Evolutionary conservation across 2,329 filamentous ascomycete genomes (phyloP), one percentile per base, ranked within the genome.

Genomic region (Aspergillus sp.): DNA sequence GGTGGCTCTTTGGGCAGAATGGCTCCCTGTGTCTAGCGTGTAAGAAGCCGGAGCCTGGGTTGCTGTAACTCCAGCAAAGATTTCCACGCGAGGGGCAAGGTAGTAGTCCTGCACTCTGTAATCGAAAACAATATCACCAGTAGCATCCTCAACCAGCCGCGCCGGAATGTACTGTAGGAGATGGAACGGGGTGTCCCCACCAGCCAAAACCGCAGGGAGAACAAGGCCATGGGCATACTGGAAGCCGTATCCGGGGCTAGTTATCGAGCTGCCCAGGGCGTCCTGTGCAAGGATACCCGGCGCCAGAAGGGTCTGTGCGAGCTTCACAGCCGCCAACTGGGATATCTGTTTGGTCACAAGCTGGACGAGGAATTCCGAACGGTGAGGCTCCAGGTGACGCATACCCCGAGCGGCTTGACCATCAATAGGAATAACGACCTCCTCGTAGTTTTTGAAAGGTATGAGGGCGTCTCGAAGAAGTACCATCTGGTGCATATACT

Each of bases 401-500:
- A 67, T 55, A 2, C 64, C 65, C 17, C 65, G 31, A 0, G 40
- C 58, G 1, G 40, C 58, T 8, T 55, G 39, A 1, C 56, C 39
- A 21, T 31, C 43, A 2, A 66, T 31, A 3, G 64, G 65, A 23
- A 67, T 65, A 5, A 60, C 45, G 1, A 67, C 62, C 3, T 65
- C 60, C 11, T 66, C 47, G 41, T 57, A 67, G 24, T 67, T 67
- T 43, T 56, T 44, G 17, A 67, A 67, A 0, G 65, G 65, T 1
- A 67, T 47, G 7, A 66, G 58, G 1, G 62, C 55, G 39, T 67
- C 65, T 1, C 65, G 64, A 0, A 67, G 57, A 3, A 67, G 50
- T 2, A 66, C 59, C 65, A 67, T 67, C 31, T 67, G 64, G 33
- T 66, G 65, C 61, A 67, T 64, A 21, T 67, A 66, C 33, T 67